Evolutionary conservation across 2,329 filamentous ascomycete species (phyloP).

Genomic region (Ophiostoma angusticollis): DNA sequence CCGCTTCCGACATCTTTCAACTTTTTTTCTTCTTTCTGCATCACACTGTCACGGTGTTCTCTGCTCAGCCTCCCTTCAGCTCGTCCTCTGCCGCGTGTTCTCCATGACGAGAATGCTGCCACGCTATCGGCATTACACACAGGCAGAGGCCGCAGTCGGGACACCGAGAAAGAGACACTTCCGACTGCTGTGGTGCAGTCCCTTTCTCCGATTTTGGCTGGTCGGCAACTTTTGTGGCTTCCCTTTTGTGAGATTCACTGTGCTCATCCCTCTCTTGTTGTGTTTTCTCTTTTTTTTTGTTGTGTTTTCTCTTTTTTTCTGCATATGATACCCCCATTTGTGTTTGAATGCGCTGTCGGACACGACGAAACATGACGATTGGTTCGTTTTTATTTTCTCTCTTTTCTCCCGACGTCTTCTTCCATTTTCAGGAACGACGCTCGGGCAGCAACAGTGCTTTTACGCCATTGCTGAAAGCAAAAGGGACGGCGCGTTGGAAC

Average conservation of each 20-base stretch:
- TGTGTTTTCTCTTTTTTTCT: constrained; percentile 18
- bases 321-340: constrained; percentile 41
- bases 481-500: constrained; percentile 28
- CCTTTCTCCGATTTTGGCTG: constrained; percentile 8
- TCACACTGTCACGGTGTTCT: background rate
- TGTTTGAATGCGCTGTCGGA: constrained; percentile 39
- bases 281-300: constrained; percentile 13
- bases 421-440: constrained; percentile 17
- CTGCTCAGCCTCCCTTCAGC: background rate
- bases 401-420: too few relatives aligned
- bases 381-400: constrained; percentile 1
- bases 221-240: constrained; percentile 6
- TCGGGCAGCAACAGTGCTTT: constrained; percentile 42
- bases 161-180: background rate
- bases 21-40: background rate
- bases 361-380: constrained; percentile 8
- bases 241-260: too few relatives aligned
- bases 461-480: constrained; percentile 37
- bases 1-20: background rate
- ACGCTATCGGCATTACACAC: constrained; percentile 23
- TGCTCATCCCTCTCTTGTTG: constrained; percentile 14
- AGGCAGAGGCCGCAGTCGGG: constrained; percentile 7
- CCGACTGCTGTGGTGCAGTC: too few relatives aligned
- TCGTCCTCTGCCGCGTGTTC: background rate
- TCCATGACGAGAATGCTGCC: constrained; percentile 24